phyloP scores from a whole-genome alignment of 306 rosid genomes.

The Sesbania bispinosa region DNA sequence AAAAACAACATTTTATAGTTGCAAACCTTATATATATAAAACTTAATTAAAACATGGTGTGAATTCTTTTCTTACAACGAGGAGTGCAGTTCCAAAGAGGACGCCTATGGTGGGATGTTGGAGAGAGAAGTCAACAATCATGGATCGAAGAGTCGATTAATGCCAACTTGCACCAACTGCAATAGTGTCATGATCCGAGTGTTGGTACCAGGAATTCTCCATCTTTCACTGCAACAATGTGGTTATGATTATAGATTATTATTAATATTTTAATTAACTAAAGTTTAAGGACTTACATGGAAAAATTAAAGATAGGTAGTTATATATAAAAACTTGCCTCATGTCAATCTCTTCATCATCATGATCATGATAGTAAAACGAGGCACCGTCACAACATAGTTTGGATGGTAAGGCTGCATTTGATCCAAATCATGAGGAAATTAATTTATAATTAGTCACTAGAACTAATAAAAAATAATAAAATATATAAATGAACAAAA shows the following conservation, averaged over 20 bases:
- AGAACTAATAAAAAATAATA: no score
- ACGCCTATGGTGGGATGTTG: not conserved
- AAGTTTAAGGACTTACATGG: not conserved
- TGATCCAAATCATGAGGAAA: not conserved
- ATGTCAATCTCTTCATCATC: not conserved
- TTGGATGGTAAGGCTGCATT: constrained; percentile 17
- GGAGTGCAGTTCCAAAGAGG: not conserved
- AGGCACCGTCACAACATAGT: not conserved
- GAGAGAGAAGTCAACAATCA: not conserved
- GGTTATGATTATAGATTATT: not conserved
- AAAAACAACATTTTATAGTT: no score
- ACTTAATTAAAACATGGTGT: no score
- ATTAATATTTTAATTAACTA: not conserved
- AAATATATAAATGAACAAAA: no score
- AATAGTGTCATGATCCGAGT: constrained; percentile 3
- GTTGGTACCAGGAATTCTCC: not conserved
- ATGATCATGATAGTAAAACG: no score
- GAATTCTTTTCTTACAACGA: no score
- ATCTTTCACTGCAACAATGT: not conserved
- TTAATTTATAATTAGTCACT: no score
- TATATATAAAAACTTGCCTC: constrained; percentile 24
- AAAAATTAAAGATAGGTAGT: not conserved
- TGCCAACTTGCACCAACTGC: not conserved
- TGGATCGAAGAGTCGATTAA: not conserved
- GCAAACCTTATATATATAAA: no score